Conservation (phyloP, 108 stramenopile species). For the Cyclotella sp. region DNA sequence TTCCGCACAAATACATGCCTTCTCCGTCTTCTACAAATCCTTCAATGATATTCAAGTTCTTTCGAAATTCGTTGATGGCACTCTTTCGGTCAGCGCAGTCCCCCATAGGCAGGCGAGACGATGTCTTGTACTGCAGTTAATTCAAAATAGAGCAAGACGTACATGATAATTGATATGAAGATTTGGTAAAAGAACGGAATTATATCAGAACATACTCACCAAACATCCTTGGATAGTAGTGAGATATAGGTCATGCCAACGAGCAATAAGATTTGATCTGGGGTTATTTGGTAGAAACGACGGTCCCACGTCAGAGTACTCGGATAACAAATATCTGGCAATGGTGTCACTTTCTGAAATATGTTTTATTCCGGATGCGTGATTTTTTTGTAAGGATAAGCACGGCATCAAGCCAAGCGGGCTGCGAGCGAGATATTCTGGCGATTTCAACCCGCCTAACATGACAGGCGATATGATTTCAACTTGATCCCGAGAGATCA, state of each 20-base stretch:
- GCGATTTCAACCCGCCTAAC: conserved; percentile 88
- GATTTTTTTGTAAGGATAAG: conserved; percentile 43
- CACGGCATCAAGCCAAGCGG: conserved; percentile 94
- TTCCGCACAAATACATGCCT: conserved; percentile 83
- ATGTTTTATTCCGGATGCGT: conserved; percentile 20
- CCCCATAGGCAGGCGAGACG: conserved; percentile 79
- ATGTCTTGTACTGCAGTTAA: conserved; percentile 68
- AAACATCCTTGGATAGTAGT: conserved; percentile 91
- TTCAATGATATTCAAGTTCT: conserved; percentile 80
- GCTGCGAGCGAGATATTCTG: conserved; percentile 78
- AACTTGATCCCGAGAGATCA: conserved; percentile 66
- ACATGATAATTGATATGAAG: not conserved
- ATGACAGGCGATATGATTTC: conserved; percentile 69
- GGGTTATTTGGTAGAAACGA: conserved; percentile 88
- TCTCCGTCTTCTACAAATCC: conserved; percentile 54
- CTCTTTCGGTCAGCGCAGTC: conserved; percentile 78
- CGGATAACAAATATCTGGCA: conserved; percentile 77
- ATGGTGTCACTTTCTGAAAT: conserved; percentile 90
- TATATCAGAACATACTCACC: not conserved
- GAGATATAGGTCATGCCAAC: conserved; percentile 94
- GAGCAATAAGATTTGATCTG: conserved; percentile 81
- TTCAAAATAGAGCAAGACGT: not conserved
- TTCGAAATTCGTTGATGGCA: conserved; percentile 76
- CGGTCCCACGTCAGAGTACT: conserved; percentile 70
- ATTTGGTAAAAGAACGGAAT: not conserved